Conservation (phyloP, 2,329 filamentous ascomycete genomes). For the Cadophora gregata region DNA sequence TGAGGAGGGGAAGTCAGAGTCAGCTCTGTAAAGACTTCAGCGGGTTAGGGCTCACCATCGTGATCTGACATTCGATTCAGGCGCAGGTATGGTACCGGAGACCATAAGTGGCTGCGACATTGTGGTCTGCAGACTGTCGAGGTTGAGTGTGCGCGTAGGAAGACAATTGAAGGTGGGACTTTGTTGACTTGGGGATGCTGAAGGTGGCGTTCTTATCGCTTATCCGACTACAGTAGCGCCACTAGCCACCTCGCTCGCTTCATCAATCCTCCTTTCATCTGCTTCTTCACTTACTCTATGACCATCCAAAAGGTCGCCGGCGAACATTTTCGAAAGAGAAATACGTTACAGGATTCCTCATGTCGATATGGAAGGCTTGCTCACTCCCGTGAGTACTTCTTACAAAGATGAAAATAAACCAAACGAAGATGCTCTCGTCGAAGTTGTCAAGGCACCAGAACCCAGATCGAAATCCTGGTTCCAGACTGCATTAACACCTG, state of each 20-base stretch:
- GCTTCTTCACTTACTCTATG: background rate
- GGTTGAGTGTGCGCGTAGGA: background rate
- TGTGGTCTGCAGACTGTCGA: slow-evolving; percentile 7
- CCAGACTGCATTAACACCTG: slow-evolving; percentile 38
- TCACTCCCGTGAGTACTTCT: slow-evolving; percentile 53
- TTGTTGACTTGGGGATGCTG: slow-evolving; percentile 6
- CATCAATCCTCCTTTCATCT: background rate
- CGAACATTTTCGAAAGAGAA: background rate
- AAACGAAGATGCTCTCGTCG: slow-evolving; percentile 33
- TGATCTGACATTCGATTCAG: slow-evolving; percentile 10
- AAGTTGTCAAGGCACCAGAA: slow-evolving; percentile 27
- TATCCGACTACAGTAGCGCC: slow-evolving; percentile 33
- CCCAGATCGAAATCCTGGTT: slow-evolving; percentile 22
- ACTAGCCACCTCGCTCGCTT: background rate
- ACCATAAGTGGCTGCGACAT: slow-evolving; percentile 42
- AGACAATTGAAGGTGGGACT: background rate
- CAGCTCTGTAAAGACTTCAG: slow-evolving; percentile 4
- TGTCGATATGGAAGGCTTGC: slow-evolving; percentile 54
- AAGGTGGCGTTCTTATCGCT: slow-evolving; percentile 33
- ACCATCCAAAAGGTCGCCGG: background rate
- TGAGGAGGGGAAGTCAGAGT: slow-evolving; percentile 46
- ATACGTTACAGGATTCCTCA: slow-evolving; percentile 9
- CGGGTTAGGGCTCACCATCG: slow-evolving; percentile 35
- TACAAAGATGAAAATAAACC: slow-evolving; percentile 36
- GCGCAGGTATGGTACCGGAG: slow-evolving; percentile 26